Evolutionary conservation across 2,329 filamentous ascomycete genomes (phyloP).

Genomic region (Claviceps monticola): DNA sequence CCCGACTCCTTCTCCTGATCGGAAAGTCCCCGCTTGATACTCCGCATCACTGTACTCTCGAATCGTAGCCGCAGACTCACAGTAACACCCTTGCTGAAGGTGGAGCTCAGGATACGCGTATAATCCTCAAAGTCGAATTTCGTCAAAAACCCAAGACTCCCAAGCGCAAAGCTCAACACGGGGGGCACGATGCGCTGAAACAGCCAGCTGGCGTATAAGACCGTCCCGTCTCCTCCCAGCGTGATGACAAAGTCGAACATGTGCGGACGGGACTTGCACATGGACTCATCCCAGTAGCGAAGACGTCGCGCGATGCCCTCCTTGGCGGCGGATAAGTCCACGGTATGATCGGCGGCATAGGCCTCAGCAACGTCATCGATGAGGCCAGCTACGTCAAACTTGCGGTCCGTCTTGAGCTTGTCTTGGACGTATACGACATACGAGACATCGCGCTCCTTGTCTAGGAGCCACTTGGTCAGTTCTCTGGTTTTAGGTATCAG

Average conservation of each 20-base stretch:
- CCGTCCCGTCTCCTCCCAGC: constrained; percentile 89
- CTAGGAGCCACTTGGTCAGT: constrained; percentile 67
- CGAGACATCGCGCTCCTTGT: constrained; percentile 46
- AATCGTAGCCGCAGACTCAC: constrained; percentile 81
- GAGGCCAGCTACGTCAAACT: constrained; percentile 61
- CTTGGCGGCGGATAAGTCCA: constrained; percentile 19
- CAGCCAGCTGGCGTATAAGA: constrained; percentile 90
- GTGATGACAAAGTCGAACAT: constrained; percentile 90
- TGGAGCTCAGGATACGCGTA: constrained; percentile 50
- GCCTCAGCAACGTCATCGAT: constrained; percentile 42
- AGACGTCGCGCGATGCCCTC: constrained; percentile 38
- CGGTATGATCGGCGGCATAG: constrained; percentile 23
- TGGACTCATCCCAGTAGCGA: constrained; percentile 68
- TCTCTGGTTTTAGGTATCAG: constrained; percentile 66
- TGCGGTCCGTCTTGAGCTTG: constrained; percentile 53
- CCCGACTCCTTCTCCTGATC: constrained; percentile 14
- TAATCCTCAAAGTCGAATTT: constrained; percentile 87
- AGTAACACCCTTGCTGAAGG: constrained; percentile 72
- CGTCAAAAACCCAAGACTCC: constrained; percentile 86
- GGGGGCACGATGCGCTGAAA: constrained; percentile 93
- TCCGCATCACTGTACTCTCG: constrained; percentile 87
- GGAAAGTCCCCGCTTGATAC: constrained; percentile 33
- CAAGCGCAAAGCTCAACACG: constrained; percentile 79
- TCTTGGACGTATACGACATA: constrained; percentile 80
- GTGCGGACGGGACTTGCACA: constrained; percentile 67